Conservation (phyloP, 257 asterid genomes). For the Marsdenia floribunda region DNA sequence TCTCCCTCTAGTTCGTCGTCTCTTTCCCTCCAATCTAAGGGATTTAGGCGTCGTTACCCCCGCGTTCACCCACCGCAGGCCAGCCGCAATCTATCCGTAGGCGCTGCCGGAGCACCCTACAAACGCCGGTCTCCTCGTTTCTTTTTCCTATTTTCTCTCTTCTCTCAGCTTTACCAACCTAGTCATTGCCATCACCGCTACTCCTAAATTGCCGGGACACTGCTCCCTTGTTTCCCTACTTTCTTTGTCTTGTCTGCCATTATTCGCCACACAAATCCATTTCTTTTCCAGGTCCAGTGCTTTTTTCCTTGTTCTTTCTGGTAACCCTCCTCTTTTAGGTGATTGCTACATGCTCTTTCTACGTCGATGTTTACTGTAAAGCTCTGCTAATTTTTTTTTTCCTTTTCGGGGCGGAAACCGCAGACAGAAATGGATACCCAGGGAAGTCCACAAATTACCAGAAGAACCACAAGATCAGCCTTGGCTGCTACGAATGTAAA, state of each 20-base stretch:
- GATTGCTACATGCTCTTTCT: not conserved
- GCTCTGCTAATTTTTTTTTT: too few species aligned
- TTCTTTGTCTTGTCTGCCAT: too few species aligned
- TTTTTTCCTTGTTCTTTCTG: too few species aligned
- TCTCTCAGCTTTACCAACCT: not conserved
- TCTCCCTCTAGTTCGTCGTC: not conserved
- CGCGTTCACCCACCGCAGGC: not conserved
- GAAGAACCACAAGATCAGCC: constrained; percentile 63
- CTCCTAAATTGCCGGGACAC: too few species aligned
- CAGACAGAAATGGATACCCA: constrained; percentile 44
- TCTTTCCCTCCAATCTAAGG: not conserved
- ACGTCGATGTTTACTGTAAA: not conserved
- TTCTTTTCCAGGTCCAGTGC: too few species aligned
- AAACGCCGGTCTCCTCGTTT: not conserved
- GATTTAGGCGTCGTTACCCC: too few species aligned
- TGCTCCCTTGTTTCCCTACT: too few species aligned
- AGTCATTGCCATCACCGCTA: not conserved
- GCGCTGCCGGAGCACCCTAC: not conserved
- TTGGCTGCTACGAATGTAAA: constrained; percentile 30
- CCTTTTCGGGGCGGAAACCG: not conserved
- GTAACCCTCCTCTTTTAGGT: too few species aligned
- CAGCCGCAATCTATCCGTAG: too few species aligned
- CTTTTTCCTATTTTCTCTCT: not conserved
- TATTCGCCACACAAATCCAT: too few species aligned
- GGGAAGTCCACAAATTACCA: constrained; percentile 37